phyloP scores from a whole-genome alignment of 1,139 yeast species.

The Protomyces arabidopsidicola region DNA sequence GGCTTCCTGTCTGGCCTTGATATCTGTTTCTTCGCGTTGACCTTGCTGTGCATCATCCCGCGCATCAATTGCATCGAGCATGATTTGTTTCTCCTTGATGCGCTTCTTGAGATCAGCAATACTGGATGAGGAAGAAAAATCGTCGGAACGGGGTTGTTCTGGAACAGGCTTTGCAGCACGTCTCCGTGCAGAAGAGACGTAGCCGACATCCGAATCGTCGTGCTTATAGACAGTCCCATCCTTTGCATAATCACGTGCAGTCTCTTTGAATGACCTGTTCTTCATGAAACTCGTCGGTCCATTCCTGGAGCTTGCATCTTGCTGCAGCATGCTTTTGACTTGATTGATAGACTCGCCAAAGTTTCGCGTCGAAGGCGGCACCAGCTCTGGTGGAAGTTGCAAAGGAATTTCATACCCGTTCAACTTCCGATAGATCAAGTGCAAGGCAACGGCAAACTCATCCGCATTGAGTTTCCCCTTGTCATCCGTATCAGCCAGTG shows the following conservation, averaged over 20 bases:
- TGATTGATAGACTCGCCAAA: slow-evolving; percentile 47
- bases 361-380: slow-evolving; percentile 55
- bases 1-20: slow-evolving; percentile 52
- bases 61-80: slow-evolving; percentile 67
- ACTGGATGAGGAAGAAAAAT: slow-evolving; percentile 25
- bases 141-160: not conserved
- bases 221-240: slow-evolving; percentile 61
- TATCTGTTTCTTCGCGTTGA: slow-evolving; percentile 42
- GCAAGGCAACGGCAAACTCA: slow-evolving; percentile 92
- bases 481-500: slow-evolving; percentile 82
- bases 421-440: slow-evolving; percentile 76
- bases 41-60: slow-evolving; percentile 54
- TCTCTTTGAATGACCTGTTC: slow-evolving; percentile 34
- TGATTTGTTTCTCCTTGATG: slow-evolving; percentile 63
- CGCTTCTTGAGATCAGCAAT: slow-evolving; percentile 49
- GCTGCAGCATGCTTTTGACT: slow-evolving; percentile 48
- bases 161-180: not conserved
- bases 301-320: slow-evolving; percentile 33
- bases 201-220: slow-evolving; percentile 55
- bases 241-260: slow-evolving; percentile 44
- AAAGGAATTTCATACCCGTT: slow-evolving; percentile 76
- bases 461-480: slow-evolving; percentile 74
- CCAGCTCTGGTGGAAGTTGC: slow-evolving; percentile 40
- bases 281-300: slow-evolving; percentile 31
- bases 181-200: slow-evolving; percentile 62